These are phyloP conservation scores for Penicillium bialowiezense DNA, from an alignment of 495 filamentous ascomycete genomes.

Conservation along the genomic window DNA sequence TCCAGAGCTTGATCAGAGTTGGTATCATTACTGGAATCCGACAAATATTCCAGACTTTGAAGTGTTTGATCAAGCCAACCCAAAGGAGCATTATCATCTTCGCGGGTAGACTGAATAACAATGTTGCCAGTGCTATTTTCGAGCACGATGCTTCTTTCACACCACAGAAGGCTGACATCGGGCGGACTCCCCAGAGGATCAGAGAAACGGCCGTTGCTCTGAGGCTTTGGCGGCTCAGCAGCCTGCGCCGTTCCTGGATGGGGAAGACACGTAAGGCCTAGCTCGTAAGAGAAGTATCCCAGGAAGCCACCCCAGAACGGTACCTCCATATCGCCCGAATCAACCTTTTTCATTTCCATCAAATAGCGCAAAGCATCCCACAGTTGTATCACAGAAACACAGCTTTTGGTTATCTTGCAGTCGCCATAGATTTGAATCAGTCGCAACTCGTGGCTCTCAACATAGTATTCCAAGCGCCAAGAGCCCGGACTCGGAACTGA, in stretches of 20 bases:
- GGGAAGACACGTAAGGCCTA: slow-evolving; percentile 58
- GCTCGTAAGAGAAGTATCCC: slow-evolving; percentile 87
- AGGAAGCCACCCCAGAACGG: slow-evolving; percentile 89
- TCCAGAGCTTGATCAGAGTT: slow-evolving; percentile 26
- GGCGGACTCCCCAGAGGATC: slow-evolving; percentile 45
- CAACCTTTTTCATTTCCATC: slow-evolving; percentile 51
- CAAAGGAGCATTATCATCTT: slow-evolving; percentile 29
- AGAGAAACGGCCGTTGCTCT: background rate
- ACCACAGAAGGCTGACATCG: slow-evolving; percentile 75
- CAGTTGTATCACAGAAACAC: slow-evolving; percentile 30
- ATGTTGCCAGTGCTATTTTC: slow-evolving; percentile 62
- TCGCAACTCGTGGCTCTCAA: slow-evolving; percentile 19
- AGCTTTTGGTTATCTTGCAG: slow-evolving; percentile 12
- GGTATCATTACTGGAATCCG: background rate
- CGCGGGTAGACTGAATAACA: slow-evolving; percentile 60
- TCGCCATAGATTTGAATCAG: slow-evolving; percentile 21
- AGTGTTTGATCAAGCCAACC: slow-evolving; percentile 41
- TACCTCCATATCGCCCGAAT: slow-evolving; percentile 34
- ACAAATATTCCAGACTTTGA: slow-evolving; percentile 17
- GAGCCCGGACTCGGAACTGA: slow-evolving; percentile 39
- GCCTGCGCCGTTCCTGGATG: slow-evolving; percentile 22
- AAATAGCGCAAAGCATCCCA: slow-evolving; percentile 49
- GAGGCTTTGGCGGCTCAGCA: background rate
- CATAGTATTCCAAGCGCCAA: slow-evolving; percentile 44
- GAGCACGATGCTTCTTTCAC: slow-evolving; percentile 75